These are phyloP conservation scores for Hericium alpestre DNA, from an alignment of 768 basidiomycete genomes.

Conservation along the genomic window DNA sequence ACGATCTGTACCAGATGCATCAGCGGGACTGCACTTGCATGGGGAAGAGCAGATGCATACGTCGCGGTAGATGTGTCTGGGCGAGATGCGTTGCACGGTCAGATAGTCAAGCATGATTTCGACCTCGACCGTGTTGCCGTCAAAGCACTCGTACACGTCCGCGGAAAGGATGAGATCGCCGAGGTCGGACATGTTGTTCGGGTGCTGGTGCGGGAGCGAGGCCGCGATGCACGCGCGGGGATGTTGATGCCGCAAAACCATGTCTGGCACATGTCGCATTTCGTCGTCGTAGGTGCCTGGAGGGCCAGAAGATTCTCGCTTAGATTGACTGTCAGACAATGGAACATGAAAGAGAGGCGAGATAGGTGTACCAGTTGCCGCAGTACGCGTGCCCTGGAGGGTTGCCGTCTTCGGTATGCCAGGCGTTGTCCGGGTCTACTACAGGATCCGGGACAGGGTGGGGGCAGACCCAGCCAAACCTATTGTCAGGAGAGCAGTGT, in stretches of 20 bases:
- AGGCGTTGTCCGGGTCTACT: conserved; percentile 58
- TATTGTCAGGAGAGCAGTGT: conserved; percentile 60
- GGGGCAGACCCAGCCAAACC: conserved; percentile 74
- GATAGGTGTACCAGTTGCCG: conserved; percentile 59
- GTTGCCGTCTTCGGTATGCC: conserved; percentile 65
- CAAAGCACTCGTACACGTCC: conserved; percentile 73
- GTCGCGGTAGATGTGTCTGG: conserved; percentile 68
- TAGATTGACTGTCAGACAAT: conserved; percentile 1
- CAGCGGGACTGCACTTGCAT: neutral
- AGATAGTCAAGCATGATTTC: conserved; percentile 80
- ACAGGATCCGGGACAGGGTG: conserved; percentile 67
- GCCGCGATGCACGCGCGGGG: conserved; percentile 57
- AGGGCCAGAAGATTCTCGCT: conserved; percentile 72
- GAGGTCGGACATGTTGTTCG: conserved; percentile 56
- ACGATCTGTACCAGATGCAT: conserved; percentile 41
- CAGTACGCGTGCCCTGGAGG: conserved; percentile 76
- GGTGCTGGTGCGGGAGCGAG: conserved; percentile 48
- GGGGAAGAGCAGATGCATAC: conserved; percentile 26
- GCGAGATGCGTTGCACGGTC: conserved; percentile 46
- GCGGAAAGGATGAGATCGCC: conserved; percentile 69
- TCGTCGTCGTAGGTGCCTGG: conserved; percentile 65
- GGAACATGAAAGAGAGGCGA: neutral
- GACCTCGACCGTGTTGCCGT: conserved; percentile 68
- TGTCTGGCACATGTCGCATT: conserved; percentile 75
- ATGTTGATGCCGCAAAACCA: conserved; percentile 77